Percentiles rank a stretch among this genome's conserved stretches.
Evolutionary conservation across 768 basidiomycete genomes (phyloP).

Genomic region (Dentipellis fragilis): DNA sequence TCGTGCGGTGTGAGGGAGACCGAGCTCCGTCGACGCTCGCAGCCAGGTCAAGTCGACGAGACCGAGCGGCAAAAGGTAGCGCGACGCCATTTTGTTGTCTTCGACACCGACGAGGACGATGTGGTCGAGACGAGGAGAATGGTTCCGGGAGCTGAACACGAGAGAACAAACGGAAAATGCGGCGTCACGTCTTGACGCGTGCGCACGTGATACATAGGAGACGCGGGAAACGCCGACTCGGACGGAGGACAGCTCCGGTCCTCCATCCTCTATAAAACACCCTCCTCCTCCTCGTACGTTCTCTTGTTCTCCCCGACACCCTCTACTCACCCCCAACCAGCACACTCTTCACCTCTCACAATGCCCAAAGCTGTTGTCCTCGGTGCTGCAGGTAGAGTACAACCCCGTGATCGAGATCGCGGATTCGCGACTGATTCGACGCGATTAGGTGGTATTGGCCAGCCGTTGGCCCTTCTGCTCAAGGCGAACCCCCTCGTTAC

Average conservation of each 20-base stretch:
- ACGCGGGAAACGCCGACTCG: background rate
- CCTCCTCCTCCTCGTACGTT: background rate
- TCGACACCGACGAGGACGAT: background rate
- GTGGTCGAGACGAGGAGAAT: too few species aligned
- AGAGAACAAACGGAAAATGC: background rate
- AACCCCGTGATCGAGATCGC: background rate
- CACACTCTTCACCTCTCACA: conserved; percentile 3
- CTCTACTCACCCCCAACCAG: background rate
- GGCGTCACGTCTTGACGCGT: background rate
- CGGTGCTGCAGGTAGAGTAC: conserved; percentile 74
- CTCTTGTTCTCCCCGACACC: background rate
- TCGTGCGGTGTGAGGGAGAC: background rate
- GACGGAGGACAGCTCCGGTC: background rate
- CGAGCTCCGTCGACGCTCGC: background rate
- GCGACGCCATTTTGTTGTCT: background rate
- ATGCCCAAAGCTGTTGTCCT: conserved; percentile 89
- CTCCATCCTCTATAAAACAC: background rate
- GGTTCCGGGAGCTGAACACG: too few species aligned
- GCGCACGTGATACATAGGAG: background rate
- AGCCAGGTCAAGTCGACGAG: background rate
- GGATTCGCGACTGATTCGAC: conserved; percentile 3
- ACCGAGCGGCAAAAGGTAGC: background rate
- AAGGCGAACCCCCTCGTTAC: conserved; percentile 79
- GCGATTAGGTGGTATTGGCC: conserved; percentile 82
- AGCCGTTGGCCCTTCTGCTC: conserved; percentile 87